Evolutionary conservation across 2,329 filamentous ascomycete species (phyloP).

Genomic region (Aspergillus transmontanensis): DNA sequence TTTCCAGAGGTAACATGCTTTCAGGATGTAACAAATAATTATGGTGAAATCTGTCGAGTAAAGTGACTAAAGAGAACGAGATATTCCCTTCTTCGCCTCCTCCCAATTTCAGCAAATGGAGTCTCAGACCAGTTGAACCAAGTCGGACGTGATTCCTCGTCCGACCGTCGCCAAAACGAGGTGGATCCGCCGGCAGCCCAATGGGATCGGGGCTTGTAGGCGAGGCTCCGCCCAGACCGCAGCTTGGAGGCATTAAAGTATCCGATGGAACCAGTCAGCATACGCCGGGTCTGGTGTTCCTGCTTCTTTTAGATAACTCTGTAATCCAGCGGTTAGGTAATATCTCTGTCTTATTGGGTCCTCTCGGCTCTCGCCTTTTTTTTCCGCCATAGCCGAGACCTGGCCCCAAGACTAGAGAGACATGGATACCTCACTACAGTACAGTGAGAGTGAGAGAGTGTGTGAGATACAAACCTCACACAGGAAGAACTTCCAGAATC

Average conservation of each 20-base stretch:
- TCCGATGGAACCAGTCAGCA: conserved; percentile 14
- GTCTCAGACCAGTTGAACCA: conserved; percentile 4
- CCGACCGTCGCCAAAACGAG: conserved; percentile 18
- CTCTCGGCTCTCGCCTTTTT: not conserved
- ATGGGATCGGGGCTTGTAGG: conserved; percentile 16
- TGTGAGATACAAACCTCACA: not conserved
- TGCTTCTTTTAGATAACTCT: not conserved
- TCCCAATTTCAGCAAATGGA: conserved; percentile 6
- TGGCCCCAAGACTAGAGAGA: not conserved
- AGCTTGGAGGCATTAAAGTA: conserved; percentile 27
- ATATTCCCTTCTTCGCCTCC: not conserved
- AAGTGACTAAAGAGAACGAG: not conserved
- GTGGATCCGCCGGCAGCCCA: conserved; percentile 18
- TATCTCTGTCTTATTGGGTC: not conserved
- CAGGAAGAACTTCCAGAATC: conserved; percentile 4
- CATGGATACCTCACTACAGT: not conserved
- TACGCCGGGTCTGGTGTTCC: conserved; percentile 6
- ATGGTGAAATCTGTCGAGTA: not conserved
- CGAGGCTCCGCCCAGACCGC: conserved; percentile 26
- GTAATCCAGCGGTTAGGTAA: not conserved
- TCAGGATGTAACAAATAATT: not conserved
- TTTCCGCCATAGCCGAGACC: not conserved
- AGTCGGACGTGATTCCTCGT: conserved; percentile 10
- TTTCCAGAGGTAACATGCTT: not conserved
- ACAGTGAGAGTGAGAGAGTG: not conserved